Base-by-base conservation (phyloP, 1,139 yeast genomes). In the Pneumocystis carinii region DNA sequence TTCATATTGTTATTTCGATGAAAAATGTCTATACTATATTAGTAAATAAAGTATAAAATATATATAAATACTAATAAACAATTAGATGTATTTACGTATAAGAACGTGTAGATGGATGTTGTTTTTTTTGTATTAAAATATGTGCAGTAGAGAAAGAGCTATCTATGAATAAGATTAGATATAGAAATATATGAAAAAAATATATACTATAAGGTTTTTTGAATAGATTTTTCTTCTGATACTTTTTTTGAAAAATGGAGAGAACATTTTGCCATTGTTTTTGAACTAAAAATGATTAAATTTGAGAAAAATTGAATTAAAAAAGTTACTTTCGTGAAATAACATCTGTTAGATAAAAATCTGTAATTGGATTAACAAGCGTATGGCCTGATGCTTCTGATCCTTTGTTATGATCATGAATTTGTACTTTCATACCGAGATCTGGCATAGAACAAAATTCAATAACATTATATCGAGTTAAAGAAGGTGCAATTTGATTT, bases 331-430 rank as follows among this genome's bases (percentile, higher is more conserved):
- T 48, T 19, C 95, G 82, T 55, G 95, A 85, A 70, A 88, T 85
- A 67, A 86, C 88, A 74, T 88, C 94, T 59, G 96, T 88, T 79
- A 87, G 86, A 79, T 87, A 88, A 75, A 86, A 88, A 82, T 88
- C 86, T 68, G 83, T 82, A 72, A 88, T 84, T 1, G 65, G 65
- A 75, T 81, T 80, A 61, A 68, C 70, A 72, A 83, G 80, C 66
- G 79, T 79, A 62, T 75, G 77, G 66, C 85, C 84, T 56, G 76
- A 70, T 55, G 79, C 73, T 62, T 75, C 73, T 64, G 79, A 75
- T n/a, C 66, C 66, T 67, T 67, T 66, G 75, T 78, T 73, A 71
- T 71, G 67, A 72, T 74, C 72, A 64, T 72, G 70, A 63, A 72
- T 68, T 71, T 71, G 73, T 76, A 79, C 78, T 65, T 77, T 75